Conservation (phyloP, 305 asterid genomes). For the Fraxinus angustifolia region DNA sequence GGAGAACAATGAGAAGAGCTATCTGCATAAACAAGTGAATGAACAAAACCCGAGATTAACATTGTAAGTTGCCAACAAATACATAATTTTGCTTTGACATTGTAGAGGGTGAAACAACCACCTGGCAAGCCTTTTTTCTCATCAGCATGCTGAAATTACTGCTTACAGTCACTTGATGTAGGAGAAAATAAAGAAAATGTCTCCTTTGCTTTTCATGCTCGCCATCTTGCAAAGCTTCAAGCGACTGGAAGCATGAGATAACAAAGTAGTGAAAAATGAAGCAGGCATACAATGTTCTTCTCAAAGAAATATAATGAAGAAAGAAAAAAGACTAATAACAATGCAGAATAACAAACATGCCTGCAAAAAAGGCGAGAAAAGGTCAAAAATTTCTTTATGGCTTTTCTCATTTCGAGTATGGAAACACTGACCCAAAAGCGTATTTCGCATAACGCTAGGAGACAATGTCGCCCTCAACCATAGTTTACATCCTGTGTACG, state of each 20-base stretch:
- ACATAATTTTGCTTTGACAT: conserved; percentile 22
- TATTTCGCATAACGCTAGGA: conserved; percentile 95
- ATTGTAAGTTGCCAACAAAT: conserved; percentile 18
- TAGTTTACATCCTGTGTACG: conserved; percentile 77
- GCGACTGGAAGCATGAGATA: conserved; percentile 59
- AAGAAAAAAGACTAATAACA: conserved; percentile 12
- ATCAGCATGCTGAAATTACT: conserved; percentile 89
- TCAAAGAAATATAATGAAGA: conserved; percentile 8
- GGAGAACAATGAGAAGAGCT: conserved; percentile 74
- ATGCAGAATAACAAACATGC: conserved; percentile 41
- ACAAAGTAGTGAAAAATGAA: conserved; percentile 23
- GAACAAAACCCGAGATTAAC: conserved; percentile 17
- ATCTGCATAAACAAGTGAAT: conserved; percentile 49
- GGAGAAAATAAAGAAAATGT: conserved; percentile 84
- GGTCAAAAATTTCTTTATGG: conserved; percentile 99
- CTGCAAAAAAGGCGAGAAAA: conserved; percentile 94
- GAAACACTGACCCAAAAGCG: conserved; percentile 96
- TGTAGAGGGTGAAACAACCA: conserved; percentile 31
- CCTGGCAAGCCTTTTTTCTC: conserved; percentile 97
- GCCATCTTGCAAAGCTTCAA: conserved; percentile 98
- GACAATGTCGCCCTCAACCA: conserved; percentile 95
- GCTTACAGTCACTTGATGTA: conserved; percentile 96
- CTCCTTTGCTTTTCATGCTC: conserved; percentile 96
- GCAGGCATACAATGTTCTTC: conserved; percentile 18
- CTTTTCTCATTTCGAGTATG: conserved; percentile 96